phyloP scores from a whole-genome alignment of 2,329 filamentous ascomycete genomes.

The Waltergamsia citrina region DNA sequence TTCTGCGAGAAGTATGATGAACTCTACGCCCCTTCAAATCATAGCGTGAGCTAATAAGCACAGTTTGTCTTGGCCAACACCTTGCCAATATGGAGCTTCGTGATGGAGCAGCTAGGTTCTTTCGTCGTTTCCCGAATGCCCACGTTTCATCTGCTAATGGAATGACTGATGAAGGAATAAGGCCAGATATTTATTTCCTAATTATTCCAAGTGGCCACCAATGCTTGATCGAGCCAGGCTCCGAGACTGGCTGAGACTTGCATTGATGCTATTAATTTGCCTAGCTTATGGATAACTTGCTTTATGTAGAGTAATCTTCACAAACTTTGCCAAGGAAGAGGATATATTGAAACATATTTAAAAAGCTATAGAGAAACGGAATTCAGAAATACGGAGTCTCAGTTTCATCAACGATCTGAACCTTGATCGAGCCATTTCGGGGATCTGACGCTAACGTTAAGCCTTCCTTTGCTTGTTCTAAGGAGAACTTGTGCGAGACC shows the following conservation, averaged over 20 bases:
- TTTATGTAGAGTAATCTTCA: too few relatives aligned
- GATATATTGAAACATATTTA: too few relatives aligned
- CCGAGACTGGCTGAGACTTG: too few relatives aligned
- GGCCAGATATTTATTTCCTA: slow-evolving; percentile 20
- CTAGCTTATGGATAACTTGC: too few relatives aligned
- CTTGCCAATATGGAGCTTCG: slow-evolving; percentile 47
- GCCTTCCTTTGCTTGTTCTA: slow-evolving; percentile 48
- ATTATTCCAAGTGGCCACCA: slow-evolving; percentile 17
- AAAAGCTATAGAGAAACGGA: too few relatives aligned
- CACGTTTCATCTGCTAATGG: slow-evolving; percentile 18
- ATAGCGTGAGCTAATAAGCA: neutral
- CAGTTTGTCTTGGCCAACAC: slow-evolving; percentile 45
- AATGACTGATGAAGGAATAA: slow-evolving; percentile 26
- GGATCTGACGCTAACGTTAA: slow-evolving; percentile 21
- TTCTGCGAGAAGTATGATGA: slow-evolving; percentile 1
- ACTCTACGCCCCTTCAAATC: neutral
- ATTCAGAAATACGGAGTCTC: too few relatives aligned
- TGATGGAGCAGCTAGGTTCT: slow-evolving; percentile 40
- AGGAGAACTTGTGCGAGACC: slow-evolving; percentile 52
- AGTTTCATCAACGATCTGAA: slow-evolving; percentile 20
- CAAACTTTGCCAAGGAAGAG: too few relatives aligned
- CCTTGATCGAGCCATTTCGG: slow-evolving; percentile 22
- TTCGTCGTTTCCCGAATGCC: slow-evolving; percentile 31
- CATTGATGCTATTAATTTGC: too few relatives aligned
- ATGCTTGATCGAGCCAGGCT: slow-evolving; percentile 21